Conservation (phyloP, 129 eudicot genomes). For the Escallonia rubra region DNA sequence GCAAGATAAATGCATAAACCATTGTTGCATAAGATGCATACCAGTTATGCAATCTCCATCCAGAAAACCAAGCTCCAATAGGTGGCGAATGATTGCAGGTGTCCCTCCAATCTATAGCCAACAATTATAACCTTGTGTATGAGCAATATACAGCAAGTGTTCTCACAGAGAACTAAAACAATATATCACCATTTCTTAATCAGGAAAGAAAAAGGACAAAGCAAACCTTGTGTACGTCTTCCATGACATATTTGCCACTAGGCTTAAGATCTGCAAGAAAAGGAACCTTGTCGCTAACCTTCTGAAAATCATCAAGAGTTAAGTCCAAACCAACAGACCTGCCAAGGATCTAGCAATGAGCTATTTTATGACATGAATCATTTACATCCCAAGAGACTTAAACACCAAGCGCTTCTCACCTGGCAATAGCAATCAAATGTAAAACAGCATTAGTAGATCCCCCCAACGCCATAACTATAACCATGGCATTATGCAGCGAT, state of each 20-base stretch:
- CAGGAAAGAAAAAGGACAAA: not conserved
- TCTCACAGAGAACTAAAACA: not conserved
- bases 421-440: conserved; percentile 95
- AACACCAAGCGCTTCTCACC: conserved; percentile 32
- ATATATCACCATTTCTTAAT: not conserved
- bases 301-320: conserved; percentile 90
- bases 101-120: conserved; percentile 90
- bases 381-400: not conserved
- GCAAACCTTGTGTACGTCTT: conserved; percentile 87
- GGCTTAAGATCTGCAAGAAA: conserved; percentile 99
- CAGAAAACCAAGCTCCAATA: conserved; percentile 77
- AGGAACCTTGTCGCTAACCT: conserved; percentile 85
- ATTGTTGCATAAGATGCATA: conserved; percentile 8
- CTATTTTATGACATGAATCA: conserved; percentile 2
- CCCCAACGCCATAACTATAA: conserved; percentile 95
- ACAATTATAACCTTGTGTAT: not conserved
- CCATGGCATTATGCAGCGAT: conserved; percentile 92
- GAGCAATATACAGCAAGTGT: not conserved
- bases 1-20: not conserved
- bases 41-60: conserved; percentile 99
- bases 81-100: conserved; percentile 78
- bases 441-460: conserved; percentile 98
- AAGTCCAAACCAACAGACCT: conserved; percentile 89
- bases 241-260: conserved; percentile 98
- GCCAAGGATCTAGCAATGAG: conserved; percentile 20